phyloP scores from a whole-genome alignment of 305 asterid species.

The Andrographis paniculata region DNA sequence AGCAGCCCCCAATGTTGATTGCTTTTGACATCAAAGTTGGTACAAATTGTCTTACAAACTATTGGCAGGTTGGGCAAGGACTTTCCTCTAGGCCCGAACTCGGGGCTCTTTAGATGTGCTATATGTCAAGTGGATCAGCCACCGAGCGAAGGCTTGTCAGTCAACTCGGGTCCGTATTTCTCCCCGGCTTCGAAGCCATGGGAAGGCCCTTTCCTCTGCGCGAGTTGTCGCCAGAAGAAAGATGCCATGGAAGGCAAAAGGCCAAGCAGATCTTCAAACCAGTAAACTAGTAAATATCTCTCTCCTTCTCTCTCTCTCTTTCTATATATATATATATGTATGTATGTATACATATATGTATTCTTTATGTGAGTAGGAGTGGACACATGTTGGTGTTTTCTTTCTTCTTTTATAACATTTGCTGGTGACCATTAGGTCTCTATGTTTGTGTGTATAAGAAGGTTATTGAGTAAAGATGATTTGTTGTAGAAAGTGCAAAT shows the following conservation, averaged over 20 bases:
- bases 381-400: conserved; percentile 13
- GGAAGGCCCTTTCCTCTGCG: conserved; percentile 97
- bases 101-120: conserved; percentile 88
- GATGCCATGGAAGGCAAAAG: conserved; percentile 46
- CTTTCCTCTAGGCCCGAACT: conserved; percentile 56
- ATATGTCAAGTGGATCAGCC: conserved; percentile 92
- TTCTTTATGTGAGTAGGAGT: conserved; percentile 17
- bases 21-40: too few relatives aligned
- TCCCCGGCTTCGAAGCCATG: conserved; percentile 88
- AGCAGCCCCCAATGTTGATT: too few relatives aligned
- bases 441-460: conserved; percentile 17
- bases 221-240: conserved; percentile 33
- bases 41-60: background rate
- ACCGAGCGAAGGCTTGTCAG: conserved; percentile 68
- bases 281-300: conserved; percentile 19
- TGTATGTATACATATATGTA: background rate
- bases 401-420: background rate
- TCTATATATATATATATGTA: too few relatives aligned
- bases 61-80: conserved; percentile 84
- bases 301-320: too few relatives aligned
- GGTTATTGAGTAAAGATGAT: conserved; percentile 7
- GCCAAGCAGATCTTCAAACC: conserved; percentile 19
- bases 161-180: conserved; percentile 83
- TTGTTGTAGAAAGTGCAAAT: conserved; percentile 25
- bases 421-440: conserved; percentile 13